Evolutionary conservation across 495 filamentous ascomycete species (phyloP).

Genomic region (Neurospora tetraspora): DNA sequence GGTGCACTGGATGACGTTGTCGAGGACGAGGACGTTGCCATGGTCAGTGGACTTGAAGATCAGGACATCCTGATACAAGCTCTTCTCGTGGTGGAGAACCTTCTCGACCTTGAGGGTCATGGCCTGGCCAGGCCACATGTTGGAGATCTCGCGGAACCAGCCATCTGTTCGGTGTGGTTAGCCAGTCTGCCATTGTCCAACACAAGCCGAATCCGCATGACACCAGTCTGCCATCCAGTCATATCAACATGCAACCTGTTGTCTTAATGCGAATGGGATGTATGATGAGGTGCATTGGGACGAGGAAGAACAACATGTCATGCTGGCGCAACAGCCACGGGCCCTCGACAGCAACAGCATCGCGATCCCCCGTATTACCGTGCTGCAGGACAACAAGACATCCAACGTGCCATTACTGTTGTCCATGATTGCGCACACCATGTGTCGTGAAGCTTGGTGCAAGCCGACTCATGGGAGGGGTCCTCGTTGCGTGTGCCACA

Average conservation of each 20-base stretch:
- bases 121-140: slow-evolving; percentile 98
- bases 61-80: slow-evolving; percentile 95
- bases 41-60: slow-evolving; percentile 97
- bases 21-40: slow-evolving; percentile 92
- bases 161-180: slow-evolving; percentile 54
- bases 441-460: neutral
- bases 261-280: neutral
- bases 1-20: slow-evolving; percentile 98
- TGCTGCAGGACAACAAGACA: neutral
- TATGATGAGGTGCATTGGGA: neutral
- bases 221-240: neutral
- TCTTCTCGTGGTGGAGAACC: slow-evolving; percentile 97
- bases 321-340: neutral
- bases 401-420: neutral
- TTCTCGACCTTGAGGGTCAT: slow-evolving; percentile 98
- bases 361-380: neutral
- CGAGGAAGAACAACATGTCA: neutral
- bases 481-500: slow-evolving; percentile 4
- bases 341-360: slow-evolving; percentile 1
- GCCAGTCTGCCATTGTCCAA: neutral
- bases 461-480: neutral
- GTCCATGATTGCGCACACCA: neutral
- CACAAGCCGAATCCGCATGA: neutral
- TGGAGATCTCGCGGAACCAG: slow-evolving; percentile 97
- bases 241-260: neutral